Conservation (phyloP, 129 eudicot species). For the Artemisia annua region DNA sequence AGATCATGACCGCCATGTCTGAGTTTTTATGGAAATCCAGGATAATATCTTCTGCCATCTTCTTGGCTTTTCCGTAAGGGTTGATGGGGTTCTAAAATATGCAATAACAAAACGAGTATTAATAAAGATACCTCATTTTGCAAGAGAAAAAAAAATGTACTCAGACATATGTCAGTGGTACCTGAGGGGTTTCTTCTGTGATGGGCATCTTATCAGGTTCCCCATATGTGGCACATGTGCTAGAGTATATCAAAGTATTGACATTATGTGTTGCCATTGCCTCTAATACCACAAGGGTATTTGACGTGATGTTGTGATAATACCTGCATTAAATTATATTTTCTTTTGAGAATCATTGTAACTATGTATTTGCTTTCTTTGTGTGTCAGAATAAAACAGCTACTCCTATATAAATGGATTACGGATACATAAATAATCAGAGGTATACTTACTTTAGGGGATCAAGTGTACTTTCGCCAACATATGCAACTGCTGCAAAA, state of each 20-base stretch:
- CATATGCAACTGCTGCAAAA: constrained; percentile 97
- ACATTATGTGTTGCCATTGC: constrained; percentile 85
- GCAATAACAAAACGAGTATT: constrained; percentile 22
- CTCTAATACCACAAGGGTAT: constrained; percentile 69
- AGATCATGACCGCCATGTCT: constrained; percentile 61
- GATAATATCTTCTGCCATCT: constrained; percentile 73
- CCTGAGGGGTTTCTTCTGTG: constrained; percentile 91
- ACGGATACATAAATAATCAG: not conserved
- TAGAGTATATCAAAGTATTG: constrained; percentile 81
- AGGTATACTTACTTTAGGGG: constrained; percentile 57
- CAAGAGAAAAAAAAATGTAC: not conserved
- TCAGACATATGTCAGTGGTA: constrained; percentile 19
- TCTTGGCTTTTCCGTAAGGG: constrained; percentile 73
- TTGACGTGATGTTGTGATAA: constrained; percentile 90
- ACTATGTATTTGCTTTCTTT: not conserved
- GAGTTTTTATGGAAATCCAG: constrained; percentile 52
- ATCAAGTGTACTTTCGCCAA: constrained; percentile 87
- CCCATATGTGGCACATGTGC: constrained; percentile 96
- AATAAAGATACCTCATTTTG: constrained; percentile 9
- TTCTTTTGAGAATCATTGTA: not conserved
- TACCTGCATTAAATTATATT: constrained; percentile 41
- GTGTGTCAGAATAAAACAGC: not conserved
- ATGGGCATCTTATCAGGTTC: constrained; percentile 97
- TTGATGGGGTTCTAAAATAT: constrained; percentile 51
- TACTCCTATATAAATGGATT: not conserved